Conservation (phyloP, 768 basidiomycete species). For the Mycena sanguinolenta region DNA sequence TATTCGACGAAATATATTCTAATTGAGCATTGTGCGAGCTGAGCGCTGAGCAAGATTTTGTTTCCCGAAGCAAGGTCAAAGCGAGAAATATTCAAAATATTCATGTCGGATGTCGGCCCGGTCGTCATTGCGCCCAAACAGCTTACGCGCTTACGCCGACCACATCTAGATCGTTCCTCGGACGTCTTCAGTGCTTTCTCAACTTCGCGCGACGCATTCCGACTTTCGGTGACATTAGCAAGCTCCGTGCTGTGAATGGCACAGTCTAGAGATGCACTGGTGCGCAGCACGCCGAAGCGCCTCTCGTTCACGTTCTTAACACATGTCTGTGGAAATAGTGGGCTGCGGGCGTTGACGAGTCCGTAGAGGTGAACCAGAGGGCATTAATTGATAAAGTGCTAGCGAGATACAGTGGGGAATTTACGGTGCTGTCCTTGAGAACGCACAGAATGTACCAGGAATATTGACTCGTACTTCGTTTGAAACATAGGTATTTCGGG, state of each 20-base stretch:
- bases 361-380: constrained; percentile 93
- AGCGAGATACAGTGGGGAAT: constrained; percentile 95
- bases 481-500: too few relatives aligned
- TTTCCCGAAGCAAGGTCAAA: not conserved
- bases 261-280: constrained; percentile 46
- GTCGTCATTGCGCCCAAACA: not conserved
- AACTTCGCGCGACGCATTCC: too few relatives aligned
- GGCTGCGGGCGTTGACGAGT: constrained; percentile 78
- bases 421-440: constrained; percentile 81
- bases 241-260: constrained; percentile 39
- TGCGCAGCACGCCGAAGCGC: constrained; percentile 12
- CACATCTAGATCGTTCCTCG: too few relatives aligned
- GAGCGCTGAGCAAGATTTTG: too few relatives aligned
- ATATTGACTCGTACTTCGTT: too few relatives aligned
- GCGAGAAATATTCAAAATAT: not conserved
- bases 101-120: not conserved
- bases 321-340: constrained; percentile 50
- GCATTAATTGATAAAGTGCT: constrained; percentile 98
- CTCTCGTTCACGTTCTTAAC: not conserved
- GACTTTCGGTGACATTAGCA: too few relatives aligned
- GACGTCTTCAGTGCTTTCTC: too few relatives aligned
- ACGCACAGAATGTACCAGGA: too few relatives aligned
- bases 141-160: too few relatives aligned
- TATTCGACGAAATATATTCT: constrained; percentile 16
- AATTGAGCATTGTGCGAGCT: not conserved